Percentiles rank a stretch among this genome's conserved stretches.
These are phyloP conservation scores for Aspergillus sp. DNA, from an alignment of 2,329 filamentous ascomycete genomes.

Conservation along the genomic window DNA sequence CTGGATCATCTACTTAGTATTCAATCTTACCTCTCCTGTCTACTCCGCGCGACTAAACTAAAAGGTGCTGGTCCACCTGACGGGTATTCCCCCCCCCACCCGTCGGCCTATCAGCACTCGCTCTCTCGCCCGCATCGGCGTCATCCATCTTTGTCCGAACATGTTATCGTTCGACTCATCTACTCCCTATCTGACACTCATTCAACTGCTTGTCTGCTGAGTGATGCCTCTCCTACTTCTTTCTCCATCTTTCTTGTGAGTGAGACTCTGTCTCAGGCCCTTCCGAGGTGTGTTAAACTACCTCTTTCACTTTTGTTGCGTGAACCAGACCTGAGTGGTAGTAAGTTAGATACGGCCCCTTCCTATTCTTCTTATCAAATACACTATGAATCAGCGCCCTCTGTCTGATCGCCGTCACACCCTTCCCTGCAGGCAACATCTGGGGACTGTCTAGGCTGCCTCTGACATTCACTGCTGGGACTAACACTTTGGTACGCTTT, in stretches of 20 bases:
- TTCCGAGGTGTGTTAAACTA: neutral
- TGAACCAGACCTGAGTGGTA: too few species aligned
- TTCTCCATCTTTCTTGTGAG: too few species aligned
- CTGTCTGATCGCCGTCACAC: neutral
- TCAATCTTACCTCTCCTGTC: too few species aligned
- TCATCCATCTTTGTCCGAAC: slow-evolving; percentile 15
- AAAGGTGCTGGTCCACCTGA: slow-evolving; percentile 19
- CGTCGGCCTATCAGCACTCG: slow-evolving; percentile 19
- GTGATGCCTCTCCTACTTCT: too few species aligned
- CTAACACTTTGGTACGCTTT: neutral
- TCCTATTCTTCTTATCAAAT: slow-evolving; percentile 5
- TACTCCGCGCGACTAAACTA: too few species aligned
- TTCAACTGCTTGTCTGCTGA: too few species aligned
- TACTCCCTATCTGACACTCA: neutral
- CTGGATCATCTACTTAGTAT: too few species aligned
- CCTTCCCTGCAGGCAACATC: neutral
- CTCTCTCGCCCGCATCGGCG: slow-evolving; percentile 14
- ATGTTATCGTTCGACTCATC: neutral
- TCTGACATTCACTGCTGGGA: neutral
- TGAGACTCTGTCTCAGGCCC: neutral
- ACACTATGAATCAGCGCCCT: neutral
- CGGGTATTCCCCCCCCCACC: slow-evolving; percentile 21
- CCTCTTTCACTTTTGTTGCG: neutral
- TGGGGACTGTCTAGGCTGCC: slow-evolving; percentile 1
- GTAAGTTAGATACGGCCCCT: neutral